These are phyloP conservation scores for Globisporangium spiculum DNA, from an alignment of 352 stramenopile species.

Conservation along the genomic window DNA sequence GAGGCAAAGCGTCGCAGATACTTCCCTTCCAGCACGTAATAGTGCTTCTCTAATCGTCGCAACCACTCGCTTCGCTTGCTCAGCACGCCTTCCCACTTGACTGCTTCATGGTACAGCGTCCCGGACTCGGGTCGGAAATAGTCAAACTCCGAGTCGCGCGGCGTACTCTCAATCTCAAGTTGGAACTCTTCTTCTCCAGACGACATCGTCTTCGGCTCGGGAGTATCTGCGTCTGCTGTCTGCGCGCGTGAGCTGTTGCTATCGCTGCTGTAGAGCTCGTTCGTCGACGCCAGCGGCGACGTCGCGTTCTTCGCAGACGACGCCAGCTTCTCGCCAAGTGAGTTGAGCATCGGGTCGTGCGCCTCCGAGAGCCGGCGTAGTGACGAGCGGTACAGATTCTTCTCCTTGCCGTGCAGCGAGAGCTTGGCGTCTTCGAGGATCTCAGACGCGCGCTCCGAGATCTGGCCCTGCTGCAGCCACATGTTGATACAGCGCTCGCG, in stretches of 20 bases:
- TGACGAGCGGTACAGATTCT: slow-evolving; percentile 74
- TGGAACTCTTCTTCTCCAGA: slow-evolving; percentile 5
- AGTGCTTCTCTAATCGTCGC: slow-evolving; percentile 77
- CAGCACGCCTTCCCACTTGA: slow-evolving; percentile 83
- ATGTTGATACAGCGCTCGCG: slow-evolving; percentile 76
- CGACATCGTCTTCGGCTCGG: slow-evolving; percentile 3
- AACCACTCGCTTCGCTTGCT: slow-evolving; percentile 83
- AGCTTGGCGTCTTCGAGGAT: slow-evolving; percentile 82
- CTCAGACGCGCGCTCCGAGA: slow-evolving; percentile 77
- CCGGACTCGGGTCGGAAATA: slow-evolving; percentile 56
- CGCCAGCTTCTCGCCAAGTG: slow-evolving; percentile 58
- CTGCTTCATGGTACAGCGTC: slow-evolving; percentile 76
- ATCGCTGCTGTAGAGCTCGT: slow-evolving; percentile 15
- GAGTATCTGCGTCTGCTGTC: background rate
- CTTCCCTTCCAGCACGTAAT: slow-evolving; percentile 85
- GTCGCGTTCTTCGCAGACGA: slow-evolving; percentile 30
- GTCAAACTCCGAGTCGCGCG: slow-evolving; percentile 22
- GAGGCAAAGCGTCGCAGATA: slow-evolving; percentile 80
- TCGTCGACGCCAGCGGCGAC: slow-evolving; percentile 17
- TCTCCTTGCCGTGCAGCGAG: slow-evolving; percentile 76
- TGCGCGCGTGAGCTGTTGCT: slow-evolving; percentile 1
- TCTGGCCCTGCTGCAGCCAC: slow-evolving; percentile 77
- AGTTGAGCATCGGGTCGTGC: slow-evolving; percentile 66
- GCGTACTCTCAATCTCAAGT: slow-evolving; percentile 16
- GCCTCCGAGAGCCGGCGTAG: slow-evolving; percentile 57